These are phyloP conservation scores for Penicillium janthinellum DNA, from an alignment of 2,329 filamentous ascomycete species.

Conservation along the genomic window DNA sequence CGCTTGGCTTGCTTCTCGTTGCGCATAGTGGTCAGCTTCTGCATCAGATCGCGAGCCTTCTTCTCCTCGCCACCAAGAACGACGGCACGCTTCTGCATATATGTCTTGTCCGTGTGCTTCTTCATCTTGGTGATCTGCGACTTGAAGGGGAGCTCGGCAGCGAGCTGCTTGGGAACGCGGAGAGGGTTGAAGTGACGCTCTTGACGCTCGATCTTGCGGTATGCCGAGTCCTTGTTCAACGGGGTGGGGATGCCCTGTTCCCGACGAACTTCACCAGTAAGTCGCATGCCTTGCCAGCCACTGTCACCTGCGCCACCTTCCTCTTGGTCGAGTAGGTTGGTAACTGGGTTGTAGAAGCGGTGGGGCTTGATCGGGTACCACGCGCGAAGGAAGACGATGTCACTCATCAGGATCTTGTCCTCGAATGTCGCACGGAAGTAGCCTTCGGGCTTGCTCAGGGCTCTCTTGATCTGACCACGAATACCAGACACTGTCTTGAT, in stretches of 20 bases:
- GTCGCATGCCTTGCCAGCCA: conserved; percentile 85
- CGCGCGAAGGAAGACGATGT: conserved; percentile 92
- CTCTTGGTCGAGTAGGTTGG: conserved; percentile 74
- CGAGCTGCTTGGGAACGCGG: conserved; percentile 54
- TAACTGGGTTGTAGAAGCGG: conserved; percentile 95
- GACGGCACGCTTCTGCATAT: conserved; percentile 95
- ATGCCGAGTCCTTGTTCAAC: conserved; percentile 78
- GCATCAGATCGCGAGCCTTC: conserved; percentile 83
- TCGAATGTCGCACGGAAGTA: conserved; percentile 97
- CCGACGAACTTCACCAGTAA: conserved; percentile 87
- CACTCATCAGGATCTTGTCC: conserved; percentile 95
- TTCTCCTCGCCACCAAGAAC: conserved; percentile 83
- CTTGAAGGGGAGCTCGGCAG: conserved; percentile 85
- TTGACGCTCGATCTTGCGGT: conserved; percentile 64
- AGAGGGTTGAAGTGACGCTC: conserved; percentile 74
- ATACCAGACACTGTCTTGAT: conserved; percentile 96
- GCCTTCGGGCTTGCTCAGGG: conserved; percentile 88
- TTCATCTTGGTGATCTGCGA: conserved; percentile 83
- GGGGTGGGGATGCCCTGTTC: conserved; percentile 76
- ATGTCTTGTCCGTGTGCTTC: conserved; percentile 78
- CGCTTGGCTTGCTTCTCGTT: conserved; percentile 90
- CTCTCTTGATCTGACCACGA: conserved; percentile 94
- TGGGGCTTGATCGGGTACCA: conserved; percentile 97
- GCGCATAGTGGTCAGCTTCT: conserved; percentile 85
- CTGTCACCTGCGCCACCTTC: conserved; percentile 34